Evolutionary conservation across 805 yeast species (phyloP), one percentile per base, ranked within the genome.

Genomic region (Metschnikowia cubensis): DNA sequence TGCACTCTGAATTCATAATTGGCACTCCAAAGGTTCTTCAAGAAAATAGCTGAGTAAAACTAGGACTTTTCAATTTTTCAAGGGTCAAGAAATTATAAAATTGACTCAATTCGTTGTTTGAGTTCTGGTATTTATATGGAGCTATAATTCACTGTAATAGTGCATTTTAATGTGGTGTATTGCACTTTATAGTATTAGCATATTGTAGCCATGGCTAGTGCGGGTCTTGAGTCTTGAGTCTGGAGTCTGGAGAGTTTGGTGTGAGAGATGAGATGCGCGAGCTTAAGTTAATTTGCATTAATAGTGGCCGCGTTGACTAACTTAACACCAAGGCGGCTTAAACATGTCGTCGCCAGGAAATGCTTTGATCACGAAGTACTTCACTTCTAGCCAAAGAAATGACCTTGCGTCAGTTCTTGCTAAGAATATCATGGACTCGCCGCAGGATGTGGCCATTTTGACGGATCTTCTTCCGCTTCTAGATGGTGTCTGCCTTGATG

Each of bases 381-480:
- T 55, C 31, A 47, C 52, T 3, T 42, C 40, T 5, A 48, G 33
- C 6, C 58, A 55, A 29, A 51, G 45, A 25, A 39, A 17, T 11
- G 45, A 36, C 1, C 41, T 53, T 29, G 57, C 56, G 10, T 22
- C 43, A 3, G 33, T 41, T 7, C 41, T 52, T 10, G 45, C 49
- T 11, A 45, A 45, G 6, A 46, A 38, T n/a, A 42, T 54, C 33
- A 20, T n/a, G 6, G 38, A 37, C 4, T 35, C 29, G 18, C 48
- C 50, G 3, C 51, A 48, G 25, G 54, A 53, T 33, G 47, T 53
- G 50, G 48, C 45, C 18, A 42, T 57, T 3, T 48, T 57, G 42
- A 48, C 46, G 10, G 51, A 51, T 44, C 52, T 57, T 22, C 44
- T 57, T 20, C 42, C 52, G 17, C 51, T 50, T 6, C 35, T 56